Base-by-base conservation (phyloP, 1,139 yeast species). In the Scheffersomyces lignicola region DNA sequence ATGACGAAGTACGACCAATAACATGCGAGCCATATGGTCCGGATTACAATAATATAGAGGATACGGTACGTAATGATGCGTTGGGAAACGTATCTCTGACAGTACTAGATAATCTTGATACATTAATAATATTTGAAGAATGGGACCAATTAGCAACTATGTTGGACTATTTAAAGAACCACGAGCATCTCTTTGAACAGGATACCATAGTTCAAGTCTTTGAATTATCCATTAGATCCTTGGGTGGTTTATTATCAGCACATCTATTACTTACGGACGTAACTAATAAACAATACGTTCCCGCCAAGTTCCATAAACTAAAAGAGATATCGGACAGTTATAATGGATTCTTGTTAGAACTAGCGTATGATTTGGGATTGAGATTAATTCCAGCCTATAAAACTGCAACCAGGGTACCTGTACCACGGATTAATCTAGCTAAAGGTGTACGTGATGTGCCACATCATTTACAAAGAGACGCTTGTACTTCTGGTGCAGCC, bases 401-500 rank as follows among this genome's bases (percentile, higher is more conserved):
- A 25, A 77, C 87, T 7, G 44, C 60, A 4, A 68, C 80, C 1
- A 78, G 79, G 2, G 61, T 88, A 18, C 95, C 96, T 0, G 69
- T 76, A 6, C 89, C 96, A 0, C 62, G 96, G 42, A 73, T 86
- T 6, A 84, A 87, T 50, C 57, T 88, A 26, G 62, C 60, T 11
- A 48, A 60, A 18, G 90, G 89, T 0, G 64, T 77, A 1, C 52
- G 55, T 2, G 62, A 59, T 0, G 69, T 73, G 0, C 77, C 79
- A 1, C 44, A 54, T 7, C 38, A 45, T 3, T 44, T 71, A 9
- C 78, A 75, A 38, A 51, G 63, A 14, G 94, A 86, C 42, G 89
- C 90, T 7, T 88, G 96, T 52, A 75, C 89, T 0, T 84, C 96
- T 0, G 97, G 96, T 1, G 92, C 89, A 6, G 83, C 89, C 0